A percentile compares a stretch with the other conserved stretches of the same genome.
Evolutionary conservation across 305 asterid genomes (phyloP).

Genomic region (Plantago lanceolata): DNA sequence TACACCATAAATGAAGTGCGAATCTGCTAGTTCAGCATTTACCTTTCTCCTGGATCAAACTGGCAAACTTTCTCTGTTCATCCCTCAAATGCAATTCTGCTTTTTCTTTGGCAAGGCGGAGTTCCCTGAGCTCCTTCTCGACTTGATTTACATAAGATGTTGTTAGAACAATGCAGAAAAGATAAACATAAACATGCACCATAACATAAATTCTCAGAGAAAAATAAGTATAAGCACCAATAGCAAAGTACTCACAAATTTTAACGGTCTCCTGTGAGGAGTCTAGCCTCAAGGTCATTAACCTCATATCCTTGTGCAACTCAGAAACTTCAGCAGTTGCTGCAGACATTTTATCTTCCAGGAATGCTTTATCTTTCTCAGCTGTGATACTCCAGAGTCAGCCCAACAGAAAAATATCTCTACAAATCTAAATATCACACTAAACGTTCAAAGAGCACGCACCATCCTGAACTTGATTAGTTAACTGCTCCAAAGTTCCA

Average conservation of each 20-base stretch:
- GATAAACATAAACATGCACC: conserved; percentile 6
- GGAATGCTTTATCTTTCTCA: conserved; percentile 66
- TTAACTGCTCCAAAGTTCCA: conserved; percentile 63
- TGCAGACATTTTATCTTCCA: conserved; percentile 72
- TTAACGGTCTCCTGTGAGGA: conserved; percentile 63
- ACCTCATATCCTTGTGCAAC: too few species aligned
- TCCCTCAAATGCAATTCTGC: conserved; percentile 48
- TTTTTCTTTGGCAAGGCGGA: conserved; percentile 53
- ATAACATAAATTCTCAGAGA: conserved; percentile 14
- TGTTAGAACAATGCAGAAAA: conserved; percentile 13
- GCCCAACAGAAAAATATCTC: conserved; percentile 17
- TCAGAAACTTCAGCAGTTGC: conserved; percentile 62
- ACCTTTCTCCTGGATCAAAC: conserved; percentile 73
- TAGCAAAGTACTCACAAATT: conserved; percentile 52
- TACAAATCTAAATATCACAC: conserved; percentile 16
- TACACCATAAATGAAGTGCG: too few species aligned
- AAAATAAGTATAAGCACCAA: conserved; percentile 23
- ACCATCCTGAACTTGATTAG: conserved; percentile 80
- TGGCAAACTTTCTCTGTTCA: conserved; percentile 50
- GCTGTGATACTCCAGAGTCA: conserved; percentile 50
- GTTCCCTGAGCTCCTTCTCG: conserved; percentile 68
- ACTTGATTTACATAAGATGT: conserved; percentile 46
- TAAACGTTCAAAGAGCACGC: too few species aligned
- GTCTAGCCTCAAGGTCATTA: conserved; percentile 63
- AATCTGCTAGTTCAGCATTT: too few species aligned